A percentile compares a stretch with the other conserved stretches of the same genome.
Evolutionary conservation across 805 yeast genomes (phyloP).

Genomic region (Suhomyces sp.): DNA sequence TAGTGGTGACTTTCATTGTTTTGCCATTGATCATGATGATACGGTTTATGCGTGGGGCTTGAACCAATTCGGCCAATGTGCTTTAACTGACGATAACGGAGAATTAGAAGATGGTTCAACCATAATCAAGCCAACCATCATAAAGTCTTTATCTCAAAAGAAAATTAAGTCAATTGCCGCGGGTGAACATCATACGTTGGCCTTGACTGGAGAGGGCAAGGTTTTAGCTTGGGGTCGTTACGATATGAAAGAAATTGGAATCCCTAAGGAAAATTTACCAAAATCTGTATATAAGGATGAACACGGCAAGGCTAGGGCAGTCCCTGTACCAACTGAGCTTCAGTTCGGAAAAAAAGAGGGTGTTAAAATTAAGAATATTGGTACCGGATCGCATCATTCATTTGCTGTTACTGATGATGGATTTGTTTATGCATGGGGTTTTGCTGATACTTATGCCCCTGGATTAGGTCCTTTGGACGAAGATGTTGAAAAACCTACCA

Average conservation of each 20-base stretch:
- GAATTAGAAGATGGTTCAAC: conserved; percentile 83
- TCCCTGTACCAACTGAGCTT: conserved; percentile 80
- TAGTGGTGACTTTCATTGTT: conserved; percentile 93
- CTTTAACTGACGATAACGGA: conserved; percentile 55
- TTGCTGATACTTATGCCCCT: conserved; percentile 93
- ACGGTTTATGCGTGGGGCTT: conserved; percentile 89
- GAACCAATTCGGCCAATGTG: conserved; percentile 97
- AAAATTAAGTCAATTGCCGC: conserved; percentile 66
- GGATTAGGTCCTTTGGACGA: conserved; percentile 92
- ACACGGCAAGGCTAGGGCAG: conserved; percentile 76
- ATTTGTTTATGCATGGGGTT: conserved; percentile 92
- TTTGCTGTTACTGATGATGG: conserved; percentile 85
- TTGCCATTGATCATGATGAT: conserved; percentile 77
- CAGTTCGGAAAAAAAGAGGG: conserved; percentile 26
- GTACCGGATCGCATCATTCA: conserved; percentile 91
- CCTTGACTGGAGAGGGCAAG: conserved; percentile 68
- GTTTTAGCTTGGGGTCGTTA: conserved; percentile 85
- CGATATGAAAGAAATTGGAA: conserved; percentile 92
- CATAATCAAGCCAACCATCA: conserved; percentile 71
- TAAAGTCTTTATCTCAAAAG: conserved; percentile 59
- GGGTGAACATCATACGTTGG: conserved; percentile 92
- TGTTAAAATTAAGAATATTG: conserved; percentile 44
- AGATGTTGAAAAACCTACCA: conserved; percentile 84
- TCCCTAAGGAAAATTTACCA: conserved; percentile 64
- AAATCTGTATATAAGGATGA: conserved; percentile 70